phyloP scores from a whole-genome alignment of 1,284 basidiomycete species.

The Rhodotorula glutinis region DNA sequence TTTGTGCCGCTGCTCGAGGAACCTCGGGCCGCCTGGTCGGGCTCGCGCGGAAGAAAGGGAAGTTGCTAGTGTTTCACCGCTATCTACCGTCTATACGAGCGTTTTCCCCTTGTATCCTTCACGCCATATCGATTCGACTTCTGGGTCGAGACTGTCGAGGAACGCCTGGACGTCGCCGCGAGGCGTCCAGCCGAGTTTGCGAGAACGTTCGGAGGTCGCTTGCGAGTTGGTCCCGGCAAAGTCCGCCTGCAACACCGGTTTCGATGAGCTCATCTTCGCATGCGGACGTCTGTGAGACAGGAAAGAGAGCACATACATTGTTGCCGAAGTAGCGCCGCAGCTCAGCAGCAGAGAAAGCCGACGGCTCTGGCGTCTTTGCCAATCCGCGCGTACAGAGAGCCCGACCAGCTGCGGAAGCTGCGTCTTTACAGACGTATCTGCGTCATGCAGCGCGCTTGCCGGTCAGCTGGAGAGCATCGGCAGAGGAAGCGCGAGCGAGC shows the following conservation, averaged over 20 bases:
- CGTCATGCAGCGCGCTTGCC: neutral
- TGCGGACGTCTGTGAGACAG: no score
- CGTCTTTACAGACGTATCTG: neutral
- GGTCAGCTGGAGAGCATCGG: neutral
- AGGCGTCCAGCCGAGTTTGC: neutral
- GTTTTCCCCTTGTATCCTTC: neutral
- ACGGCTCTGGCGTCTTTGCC: neutral
- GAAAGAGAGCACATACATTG: neutral
- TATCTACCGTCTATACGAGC: no score
- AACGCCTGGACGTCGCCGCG: neutral
- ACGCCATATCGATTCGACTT: neutral
- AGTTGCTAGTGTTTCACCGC: no score
- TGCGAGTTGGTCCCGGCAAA: conserved; percentile 5
- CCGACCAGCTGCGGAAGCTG: neutral
- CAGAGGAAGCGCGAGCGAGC: neutral
- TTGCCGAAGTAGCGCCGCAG: neutral
- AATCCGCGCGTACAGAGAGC: neutral
- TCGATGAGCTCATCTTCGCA: no score
- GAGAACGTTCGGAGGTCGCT: neutral
- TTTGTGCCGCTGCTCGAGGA: no score
- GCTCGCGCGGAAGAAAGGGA: no score
- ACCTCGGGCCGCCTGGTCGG: no score
- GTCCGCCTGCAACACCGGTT: neutral
- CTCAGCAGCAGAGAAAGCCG: neutral
- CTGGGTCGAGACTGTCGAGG: neutral